Evolutionary conservation across 208 protist species (phyloP).

Genomic region (Porcisia hertigi): DNA sequence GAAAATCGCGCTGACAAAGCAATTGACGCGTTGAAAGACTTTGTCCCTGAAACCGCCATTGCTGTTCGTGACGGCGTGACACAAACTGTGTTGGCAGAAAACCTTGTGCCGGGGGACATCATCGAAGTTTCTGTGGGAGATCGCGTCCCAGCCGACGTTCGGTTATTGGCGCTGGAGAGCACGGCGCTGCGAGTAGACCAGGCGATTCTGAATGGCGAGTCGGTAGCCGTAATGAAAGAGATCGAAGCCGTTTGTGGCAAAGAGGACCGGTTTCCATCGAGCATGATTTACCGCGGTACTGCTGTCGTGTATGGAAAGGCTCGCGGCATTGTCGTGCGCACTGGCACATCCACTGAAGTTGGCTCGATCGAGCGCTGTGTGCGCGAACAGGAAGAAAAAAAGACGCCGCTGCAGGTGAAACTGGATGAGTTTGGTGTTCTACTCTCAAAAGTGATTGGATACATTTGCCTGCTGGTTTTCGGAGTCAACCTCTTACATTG

Average conservation of each 20-base stretch:
- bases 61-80: constrained; percentile 70
- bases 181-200: constrained; percentile 91
- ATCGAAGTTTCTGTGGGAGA: constrained; percentile 94
- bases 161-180: constrained; percentile 84
- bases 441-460: constrained; percentile 90
- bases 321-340: constrained; percentile 92
- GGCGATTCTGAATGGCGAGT: constrained; percentile 96
- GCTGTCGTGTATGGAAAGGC: constrained; percentile 90
- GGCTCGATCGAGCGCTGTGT: constrained; percentile 93
- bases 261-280: constrained; percentile 67
- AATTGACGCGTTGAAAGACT: constrained; percentile 86
- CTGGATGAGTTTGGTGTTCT: constrained; percentile 96
- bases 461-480: constrained; percentile 91
- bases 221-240: constrained; percentile 74
- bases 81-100: constrained; percentile 53
- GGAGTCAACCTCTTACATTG: constrained; percentile 89
- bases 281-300: constrained; percentile 95
- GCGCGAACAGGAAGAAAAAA: constrained; percentile 81
- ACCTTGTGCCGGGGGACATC: constrained; percentile 96
- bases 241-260: constrained; percentile 35
- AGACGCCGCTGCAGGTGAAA: constrained; percentile 95
- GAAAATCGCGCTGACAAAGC: constrained; percentile 91
- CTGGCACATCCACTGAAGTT: constrained; percentile 93
- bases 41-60: constrained; percentile 65
- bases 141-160: constrained; percentile 95